Base-by-base conservation (phyloP, 495 filamentous ascomycete genomes). In the Astrothelium subdiscretum region DNA sequence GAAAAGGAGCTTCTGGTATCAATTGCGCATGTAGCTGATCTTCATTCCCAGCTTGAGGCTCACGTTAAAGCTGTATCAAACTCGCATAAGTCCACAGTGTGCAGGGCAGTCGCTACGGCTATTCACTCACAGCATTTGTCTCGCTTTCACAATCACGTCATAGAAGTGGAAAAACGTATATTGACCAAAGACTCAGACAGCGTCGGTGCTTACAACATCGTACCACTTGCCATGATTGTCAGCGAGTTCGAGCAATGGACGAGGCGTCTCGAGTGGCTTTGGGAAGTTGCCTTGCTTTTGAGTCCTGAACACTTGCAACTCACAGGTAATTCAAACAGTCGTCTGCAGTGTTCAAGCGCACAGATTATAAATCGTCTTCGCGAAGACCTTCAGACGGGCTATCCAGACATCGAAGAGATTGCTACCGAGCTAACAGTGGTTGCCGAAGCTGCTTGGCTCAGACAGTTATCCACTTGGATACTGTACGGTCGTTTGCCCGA, bases 171-270 rank as follows among this genome's bases (percentile, higher is more conserved):
- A 74, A 80, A 79, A 59, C 79, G 78, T 8, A 87, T 98, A 43
- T 76, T 97, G 58, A 75, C 79, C 27, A 82, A 83, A 68, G 88
- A 95, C 72, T 78, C 81, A 38, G 80, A 75, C 22, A 81, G 87
- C 66, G 91, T 96, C 2, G 92, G 91, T 43, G 91, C 87, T 2
- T 96, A 96, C 67, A 85, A 91, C 57, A 94, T 96, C 64, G 94
- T 97, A 18, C 92, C 94, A 1, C 74, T 98, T 43, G 92, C 94
- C 12, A 87, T 84, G 4, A 79, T 98, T 10, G 86, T 96, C 5
- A 80, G 79, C 10, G 85, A 92, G 71, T 96, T 98, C 65, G 81
- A 87, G 3, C 87, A 81, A 26, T 97, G 94, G 94, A 87, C 80
- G 40, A 77, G 90, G 62, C 78, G 86, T 38, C 77, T 98, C 77